phyloP scores from a whole-genome alignment of 352 stramenopile species.

The Globisporangium polare region DNA sequence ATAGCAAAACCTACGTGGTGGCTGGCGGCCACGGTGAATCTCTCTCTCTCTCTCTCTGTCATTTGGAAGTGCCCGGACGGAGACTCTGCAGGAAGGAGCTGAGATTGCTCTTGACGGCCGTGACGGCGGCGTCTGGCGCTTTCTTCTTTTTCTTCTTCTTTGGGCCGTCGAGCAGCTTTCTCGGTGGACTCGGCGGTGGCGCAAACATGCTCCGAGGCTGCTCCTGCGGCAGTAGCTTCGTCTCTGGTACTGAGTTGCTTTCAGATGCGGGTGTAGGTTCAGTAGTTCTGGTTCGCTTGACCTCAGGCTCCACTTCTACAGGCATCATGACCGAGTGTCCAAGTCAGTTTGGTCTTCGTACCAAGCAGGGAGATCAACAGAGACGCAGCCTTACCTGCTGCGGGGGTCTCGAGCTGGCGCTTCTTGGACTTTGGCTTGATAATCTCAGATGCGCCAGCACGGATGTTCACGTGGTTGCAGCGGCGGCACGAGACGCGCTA shows the following conservation, averaged over 20 bases:
- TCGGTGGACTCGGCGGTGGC: conserved; percentile 44
- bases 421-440: conserved; percentile 58
- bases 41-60: no score
- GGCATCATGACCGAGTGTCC: neutral
- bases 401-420: conserved; percentile 6
- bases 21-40: no score
- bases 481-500: conserved; percentile 51
- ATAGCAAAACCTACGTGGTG: neutral
- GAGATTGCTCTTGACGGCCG: conserved; percentile 61
- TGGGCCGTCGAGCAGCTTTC: conserved; percentile 64
- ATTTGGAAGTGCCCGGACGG: conserved; percentile 29
- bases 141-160: conserved; percentile 73
- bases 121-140: conserved; percentile 24
- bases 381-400: neutral
- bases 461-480: conserved; percentile 46
- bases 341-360: neutral
- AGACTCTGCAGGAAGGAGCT: conserved; percentile 60
- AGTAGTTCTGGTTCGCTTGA: conserved; percentile 28
- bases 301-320: neutral
- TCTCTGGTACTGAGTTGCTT: neutral
- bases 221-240: neutral
- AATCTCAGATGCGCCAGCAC: conserved; percentile 39
- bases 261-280: neutral
- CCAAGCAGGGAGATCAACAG: neutral
- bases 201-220: conserved; percentile 42